phyloP scores from a whole-genome alignment of 1,139 yeast species.

The Debaryomyces sp. region DNA sequence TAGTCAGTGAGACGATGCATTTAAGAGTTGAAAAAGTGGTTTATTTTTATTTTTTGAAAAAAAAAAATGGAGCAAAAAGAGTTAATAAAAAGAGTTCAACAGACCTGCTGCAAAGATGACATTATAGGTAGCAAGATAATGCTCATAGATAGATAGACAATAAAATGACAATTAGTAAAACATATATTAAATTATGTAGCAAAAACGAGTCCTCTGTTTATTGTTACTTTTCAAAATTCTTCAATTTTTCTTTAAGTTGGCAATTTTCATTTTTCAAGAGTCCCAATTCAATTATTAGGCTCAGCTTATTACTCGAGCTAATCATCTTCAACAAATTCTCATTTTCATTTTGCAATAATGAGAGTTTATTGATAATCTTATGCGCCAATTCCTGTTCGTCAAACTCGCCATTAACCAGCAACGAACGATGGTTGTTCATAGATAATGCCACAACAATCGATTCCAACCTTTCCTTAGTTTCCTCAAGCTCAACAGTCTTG shows the following conservation, averaged over 20 bases:
- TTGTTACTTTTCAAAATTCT: conserved; percentile 9
- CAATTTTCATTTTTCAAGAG: conserved; percentile 48
- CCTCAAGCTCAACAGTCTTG: conserved; percentile 58
- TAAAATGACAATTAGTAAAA: neutral
- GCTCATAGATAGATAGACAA: neutral
- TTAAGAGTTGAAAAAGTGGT: neutral
- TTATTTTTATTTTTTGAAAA: neutral
- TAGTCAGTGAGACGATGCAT: neutral
- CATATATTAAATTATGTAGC: neutral
- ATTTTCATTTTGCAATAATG: conserved; percentile 68
- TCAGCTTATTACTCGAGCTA: conserved; percentile 72
- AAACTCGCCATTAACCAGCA: conserved; percentile 54
- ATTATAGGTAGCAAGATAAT: neutral
- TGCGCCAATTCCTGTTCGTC: conserved; percentile 82
- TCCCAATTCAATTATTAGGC: conserved; percentile 69
- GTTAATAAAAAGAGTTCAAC: neutral
- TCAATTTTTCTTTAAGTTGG: conserved; percentile 17
- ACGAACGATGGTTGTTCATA: conserved; percentile 19
- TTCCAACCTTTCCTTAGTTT: conserved; percentile 64
- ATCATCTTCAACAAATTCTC: conserved; percentile 69
- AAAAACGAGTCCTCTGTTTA: neutral
- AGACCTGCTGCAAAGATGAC: neutral
- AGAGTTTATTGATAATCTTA: conserved; percentile 66
- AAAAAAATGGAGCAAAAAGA: neutral
- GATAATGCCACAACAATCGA: conserved; percentile 48